Base-by-base conservation (phyloP, 2,329 filamentous ascomycete genomes). In the Mycogone perniciosa region DNA sequence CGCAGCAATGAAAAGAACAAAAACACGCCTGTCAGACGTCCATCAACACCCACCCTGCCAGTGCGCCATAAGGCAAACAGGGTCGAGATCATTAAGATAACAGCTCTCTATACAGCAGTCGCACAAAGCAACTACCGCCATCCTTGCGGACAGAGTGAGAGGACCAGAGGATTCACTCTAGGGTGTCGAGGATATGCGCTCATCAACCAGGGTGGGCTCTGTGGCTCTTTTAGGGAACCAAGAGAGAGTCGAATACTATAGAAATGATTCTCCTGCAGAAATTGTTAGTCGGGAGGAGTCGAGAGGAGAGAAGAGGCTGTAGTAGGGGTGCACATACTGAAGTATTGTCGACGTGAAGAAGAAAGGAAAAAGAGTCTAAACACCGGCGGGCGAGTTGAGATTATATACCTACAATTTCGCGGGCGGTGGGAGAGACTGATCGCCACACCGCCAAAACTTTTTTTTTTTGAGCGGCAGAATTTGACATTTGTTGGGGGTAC, bases 191-290 rank as follows among this genome's bases (percentile, higher is more conserved):
- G 88, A 88, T 85, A 81, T 88, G 64, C 65, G 73, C 71, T 95
- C 89, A 93, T 95, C 89, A 88, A 87, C 88, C 88, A 89, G 88
- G 87, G 84, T 92, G 82, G 83, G 83, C 81, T 89, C 86, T 92
- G 86, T 89, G 82, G 88, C 90, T 95, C 79, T 79, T 86, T 81
- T 90, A 80, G 82, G 83, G 82, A 92, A 86, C 84, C 89, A 86
- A 93, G 88, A 89, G 84, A 80, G 79, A 80, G 86, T 90, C 84
- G 84, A 88, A 80, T 85, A 91, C 89, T 96, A 90, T 91, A 95
- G 87, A 95, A 95, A 88, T 89, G 88, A 92, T 92, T 91, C 88
- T 89, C 73, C 68, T 76, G 68, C 59, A 58, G 59, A 35, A 51
- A 50, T 54, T 50, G 56, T 63, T 59, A 64, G 60, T 52, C 30